A percentile compares a stretch with the other conserved stretches of the same genome.
Evolutionary conservation across 139 green algal genomes (phyloP).

Genomic region (Nannochloris sp.): DNA sequence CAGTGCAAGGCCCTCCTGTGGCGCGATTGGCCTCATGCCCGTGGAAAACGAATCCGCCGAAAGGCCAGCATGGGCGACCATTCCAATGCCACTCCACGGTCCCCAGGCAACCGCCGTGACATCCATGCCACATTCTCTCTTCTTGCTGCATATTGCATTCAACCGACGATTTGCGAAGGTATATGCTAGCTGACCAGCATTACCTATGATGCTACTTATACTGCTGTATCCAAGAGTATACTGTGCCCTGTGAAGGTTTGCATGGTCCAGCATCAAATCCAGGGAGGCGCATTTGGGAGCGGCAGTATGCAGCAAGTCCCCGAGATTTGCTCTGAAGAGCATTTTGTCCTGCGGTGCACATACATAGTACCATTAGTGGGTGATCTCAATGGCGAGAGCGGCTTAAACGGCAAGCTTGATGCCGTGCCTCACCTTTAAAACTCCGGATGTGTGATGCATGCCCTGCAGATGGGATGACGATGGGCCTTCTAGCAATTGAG

Average conservation of each 20-base stretch:
- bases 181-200: constrained; percentile 42
- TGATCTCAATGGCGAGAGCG: no score
- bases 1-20: not conserved
- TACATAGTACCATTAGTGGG: no score
- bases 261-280: no score
- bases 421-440: not conserved
- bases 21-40: not conserved
- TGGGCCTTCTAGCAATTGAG: not conserved
- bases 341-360: no score
- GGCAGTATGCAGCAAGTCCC: no score
- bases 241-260: not conserved
- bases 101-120: constrained; percentile 28
- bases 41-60: not conserved
- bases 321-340: no score
- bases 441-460: not conserved
- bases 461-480: not conserved
- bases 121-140: not conserved
- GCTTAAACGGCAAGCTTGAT: not conserved
- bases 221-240: constrained; percentile 32
- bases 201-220: constrained; percentile 35
- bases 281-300: no score
- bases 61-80: constrained; percentile 52
- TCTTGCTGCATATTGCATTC: not conserved
- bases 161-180: constrained; percentile 36
- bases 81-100: constrained; percentile 43